phyloP scores from a whole-genome alignment of 2,329 filamentous ascomycete species.

The Sphaerostilbella broomeana region DNA sequence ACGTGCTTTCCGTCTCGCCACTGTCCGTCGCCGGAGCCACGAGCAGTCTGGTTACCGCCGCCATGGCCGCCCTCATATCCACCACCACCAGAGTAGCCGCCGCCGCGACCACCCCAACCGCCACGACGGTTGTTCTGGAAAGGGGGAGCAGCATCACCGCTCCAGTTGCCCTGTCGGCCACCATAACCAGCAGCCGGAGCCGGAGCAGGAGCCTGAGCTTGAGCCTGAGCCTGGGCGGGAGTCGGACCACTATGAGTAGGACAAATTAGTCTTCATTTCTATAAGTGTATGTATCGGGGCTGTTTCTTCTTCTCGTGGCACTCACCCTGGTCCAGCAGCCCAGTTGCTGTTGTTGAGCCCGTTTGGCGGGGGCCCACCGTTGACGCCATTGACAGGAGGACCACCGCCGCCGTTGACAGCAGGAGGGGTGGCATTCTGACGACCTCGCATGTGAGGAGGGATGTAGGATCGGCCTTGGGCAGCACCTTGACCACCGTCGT shows the following conservation, averaged over 20 bases:
- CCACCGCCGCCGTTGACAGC: slow-evolving; percentile 36
- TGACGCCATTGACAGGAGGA: slow-evolving; percentile 14
- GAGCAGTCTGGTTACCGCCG: slow-evolving; percentile 49
- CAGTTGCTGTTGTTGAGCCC: slow-evolving; percentile 30
- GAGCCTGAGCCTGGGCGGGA: no score
- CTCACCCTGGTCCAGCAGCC: slow-evolving; percentile 31
- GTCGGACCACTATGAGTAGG: background rate
- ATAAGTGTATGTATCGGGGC: background rate
- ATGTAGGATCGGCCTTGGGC: slow-evolving; percentile 63
- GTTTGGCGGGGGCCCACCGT: slow-evolving; percentile 14
- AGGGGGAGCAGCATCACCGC: slow-evolving; percentile 11
- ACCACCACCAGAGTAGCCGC: slow-evolving; percentile 27
- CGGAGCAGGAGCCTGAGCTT: no score
- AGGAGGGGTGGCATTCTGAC: slow-evolving; percentile 29
- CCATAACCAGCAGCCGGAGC: no score
- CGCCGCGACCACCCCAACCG: slow-evolving; percentile 31
- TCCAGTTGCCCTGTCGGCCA: slow-evolving; percentile 12
- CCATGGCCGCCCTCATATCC: slow-evolving; percentile 34
- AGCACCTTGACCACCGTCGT: slow-evolving; percentile 29
- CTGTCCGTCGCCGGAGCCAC: slow-evolving; percentile 88
- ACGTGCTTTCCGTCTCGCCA: slow-evolving; percentile 98
- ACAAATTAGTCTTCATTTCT: background rate
- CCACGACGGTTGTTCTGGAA: slow-evolving; percentile 26
- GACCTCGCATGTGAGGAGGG: slow-evolving; percentile 72
- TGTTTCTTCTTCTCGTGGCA: slow-evolving; percentile 4